These are phyloP conservation scores for Xylaria telfairii DNA, from an alignment of 495 filamentous ascomycete species.

Conservation along the genomic window DNA sequence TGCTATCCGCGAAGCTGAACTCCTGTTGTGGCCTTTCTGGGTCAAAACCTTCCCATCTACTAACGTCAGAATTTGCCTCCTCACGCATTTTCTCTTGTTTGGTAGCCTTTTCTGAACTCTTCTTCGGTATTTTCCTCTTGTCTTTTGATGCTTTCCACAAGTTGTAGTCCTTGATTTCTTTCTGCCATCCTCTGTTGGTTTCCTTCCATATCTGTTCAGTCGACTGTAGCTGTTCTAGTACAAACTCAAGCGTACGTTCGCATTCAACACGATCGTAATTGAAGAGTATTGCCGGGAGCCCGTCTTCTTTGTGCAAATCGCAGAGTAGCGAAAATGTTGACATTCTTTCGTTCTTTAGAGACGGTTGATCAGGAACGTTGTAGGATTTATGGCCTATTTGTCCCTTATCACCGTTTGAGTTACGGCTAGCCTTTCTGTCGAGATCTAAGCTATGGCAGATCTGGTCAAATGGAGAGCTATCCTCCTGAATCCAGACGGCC, in stretches of 20 bases:
- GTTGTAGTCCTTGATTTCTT: slow-evolving; percentile 57
- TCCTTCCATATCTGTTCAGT: slow-evolving; percentile 64
- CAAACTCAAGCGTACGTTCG: slow-evolving; percentile 56
- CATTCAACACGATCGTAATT: slow-evolving; percentile 73
- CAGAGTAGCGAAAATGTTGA: slow-evolving; percentile 65
- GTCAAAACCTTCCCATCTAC: slow-evolving; percentile 65
- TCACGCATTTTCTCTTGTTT: slow-evolving; percentile 61
- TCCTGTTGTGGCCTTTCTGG: slow-evolving; percentile 64
- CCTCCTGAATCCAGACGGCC: slow-evolving; percentile 63
- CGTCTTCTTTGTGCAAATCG: slow-evolving; percentile 65
- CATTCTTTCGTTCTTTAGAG: background rate
- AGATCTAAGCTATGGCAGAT: slow-evolving; percentile 46
- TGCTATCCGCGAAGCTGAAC: slow-evolving; percentile 70
- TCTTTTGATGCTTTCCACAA: slow-evolving; percentile 50
- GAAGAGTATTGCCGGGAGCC: slow-evolving; percentile 77
- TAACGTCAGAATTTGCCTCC: slow-evolving; percentile 57
- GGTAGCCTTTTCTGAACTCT: slow-evolving; percentile 50
- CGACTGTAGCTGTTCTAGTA: slow-evolving; percentile 56
- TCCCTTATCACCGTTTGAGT: background rate
- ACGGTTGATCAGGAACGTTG: background rate
- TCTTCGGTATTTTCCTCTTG: slow-evolving; percentile 44
- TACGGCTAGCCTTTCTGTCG: background rate
- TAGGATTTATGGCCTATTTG: background rate
- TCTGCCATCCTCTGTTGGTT: slow-evolving; percentile 63
- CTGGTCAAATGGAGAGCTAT: slow-evolving; percentile 64